phyloP scores from a whole-genome alignment of 257 asterid genomes.

The Paulownia fortunei region DNA sequence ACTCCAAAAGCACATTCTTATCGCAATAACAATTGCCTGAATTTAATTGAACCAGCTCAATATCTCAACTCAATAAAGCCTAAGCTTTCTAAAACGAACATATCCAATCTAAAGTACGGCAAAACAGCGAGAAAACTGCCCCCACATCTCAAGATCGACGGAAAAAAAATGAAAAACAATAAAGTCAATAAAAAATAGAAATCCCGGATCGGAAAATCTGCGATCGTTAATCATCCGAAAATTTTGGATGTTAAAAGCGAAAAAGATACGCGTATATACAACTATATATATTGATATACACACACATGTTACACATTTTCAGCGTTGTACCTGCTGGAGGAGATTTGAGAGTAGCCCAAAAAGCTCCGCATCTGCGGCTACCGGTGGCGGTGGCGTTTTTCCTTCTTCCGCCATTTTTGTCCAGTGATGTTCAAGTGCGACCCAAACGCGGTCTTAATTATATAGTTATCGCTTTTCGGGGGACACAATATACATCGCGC shows the following conservation, averaged over 20 bases:
- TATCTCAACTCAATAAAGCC: conserved; percentile 6
- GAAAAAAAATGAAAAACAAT: not conserved
- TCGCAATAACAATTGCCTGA: no score
- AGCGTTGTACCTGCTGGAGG: conserved; percentile 67
- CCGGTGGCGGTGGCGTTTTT: conserved; percentile 43
- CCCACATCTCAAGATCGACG: conserved; percentile 6
- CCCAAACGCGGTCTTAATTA: conserved; percentile 34
- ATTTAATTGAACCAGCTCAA: no score
- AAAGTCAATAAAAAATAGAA: not conserved
- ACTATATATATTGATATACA: not conserved
- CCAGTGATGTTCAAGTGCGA: not conserved
- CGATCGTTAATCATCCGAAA: conserved; percentile 16
- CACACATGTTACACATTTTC: not conserved
- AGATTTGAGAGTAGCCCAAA: conserved; percentile 78
- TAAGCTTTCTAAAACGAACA: no score
- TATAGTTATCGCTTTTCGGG: no score
- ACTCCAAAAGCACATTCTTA: no score
- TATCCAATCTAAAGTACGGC: no score
- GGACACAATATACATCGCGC: no score
- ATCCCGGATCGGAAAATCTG: conserved; percentile 9
- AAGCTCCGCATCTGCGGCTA: conserved; percentile 72
- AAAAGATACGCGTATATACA: not conserved
- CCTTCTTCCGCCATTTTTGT: conserved; percentile 53
- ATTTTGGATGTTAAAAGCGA: conserved; percentile 7
- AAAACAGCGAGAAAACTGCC: conserved; percentile 19